These are phyloP conservation scores for Arthrobotrys sphaeroides DNA, from an alignment of 2,329 filamentous ascomycete species.

Conservation along the genomic window DNA sequence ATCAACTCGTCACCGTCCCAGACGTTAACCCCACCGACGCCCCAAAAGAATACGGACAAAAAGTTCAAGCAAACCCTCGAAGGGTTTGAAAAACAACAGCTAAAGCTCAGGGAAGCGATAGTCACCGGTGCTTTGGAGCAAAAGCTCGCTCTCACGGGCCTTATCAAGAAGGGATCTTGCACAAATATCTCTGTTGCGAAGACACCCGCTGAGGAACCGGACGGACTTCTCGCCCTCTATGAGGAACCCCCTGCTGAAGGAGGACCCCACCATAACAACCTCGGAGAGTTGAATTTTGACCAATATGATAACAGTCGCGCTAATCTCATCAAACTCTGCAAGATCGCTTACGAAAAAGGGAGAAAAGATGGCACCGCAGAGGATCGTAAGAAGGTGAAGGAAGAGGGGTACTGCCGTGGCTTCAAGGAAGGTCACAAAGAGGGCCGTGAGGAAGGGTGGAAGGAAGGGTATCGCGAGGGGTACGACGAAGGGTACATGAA, in stretches of 20 bases:
- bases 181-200: not conserved
- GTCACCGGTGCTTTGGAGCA: not conserved
- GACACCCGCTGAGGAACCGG: not conserved
- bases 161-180: not conserved
- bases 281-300: conserved; percentile 13
- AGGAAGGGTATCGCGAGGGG: conserved; percentile 35
- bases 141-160: not conserved
- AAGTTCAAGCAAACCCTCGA: conserved; percentile 18
- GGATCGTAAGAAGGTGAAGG: conserved; percentile 28
- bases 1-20: not conserved
- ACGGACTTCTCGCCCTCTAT: conserved; percentile 18
- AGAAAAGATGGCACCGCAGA: conserved; percentile 25
- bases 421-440: conserved; percentile 32
- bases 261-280: too few relatives aligned
- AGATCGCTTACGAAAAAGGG: conserved; percentile 45
- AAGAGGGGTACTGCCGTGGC: conserved; percentile 36
- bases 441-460: conserved; percentile 40
- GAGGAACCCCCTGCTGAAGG: conserved; percentile 18
- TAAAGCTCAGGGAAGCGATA: conserved; percentile 1
- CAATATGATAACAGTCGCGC: conserved; percentile 34
- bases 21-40: not conserved
- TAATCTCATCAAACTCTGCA: conserved; percentile 33
- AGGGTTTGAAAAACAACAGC: conserved; percentile 33
- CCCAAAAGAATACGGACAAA: not conserved
- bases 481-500: conserved; percentile 48